phyloP scores from a whole-genome alignment of 2,329 filamentous ascomycete genomes.

The Cadophora sp. region DNA sequence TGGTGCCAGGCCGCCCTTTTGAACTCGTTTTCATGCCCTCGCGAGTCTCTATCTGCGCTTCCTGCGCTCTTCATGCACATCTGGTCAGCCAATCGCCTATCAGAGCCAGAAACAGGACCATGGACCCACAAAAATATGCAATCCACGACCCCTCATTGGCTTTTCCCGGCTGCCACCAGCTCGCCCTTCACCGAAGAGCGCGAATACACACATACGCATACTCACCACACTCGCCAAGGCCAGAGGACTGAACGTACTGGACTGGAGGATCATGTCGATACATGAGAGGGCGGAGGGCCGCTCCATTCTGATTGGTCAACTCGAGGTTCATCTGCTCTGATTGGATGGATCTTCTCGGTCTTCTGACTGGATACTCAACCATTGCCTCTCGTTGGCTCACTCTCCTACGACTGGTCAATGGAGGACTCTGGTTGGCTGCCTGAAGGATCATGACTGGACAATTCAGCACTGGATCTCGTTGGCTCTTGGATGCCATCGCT shows the following conservation, averaged over 20 bases:
- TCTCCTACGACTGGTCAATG: conserved; percentile 5
- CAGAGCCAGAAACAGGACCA: conserved; percentile 11
- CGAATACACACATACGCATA: conserved; percentile 22
- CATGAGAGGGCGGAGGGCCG: neutral
- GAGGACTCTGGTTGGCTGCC: conserved; percentile 2
- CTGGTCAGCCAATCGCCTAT: conserved; percentile 23
- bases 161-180: conserved; percentile 14
- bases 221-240: conserved; percentile 22
- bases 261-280: conserved; percentile 1
- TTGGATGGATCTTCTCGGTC: conserved; percentile 13
- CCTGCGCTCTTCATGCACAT: conserved; percentile 23
- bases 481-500: conserved; percentile 4
- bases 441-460: neutral
- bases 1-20: conserved; percentile 5
- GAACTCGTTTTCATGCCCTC: conserved; percentile 15
- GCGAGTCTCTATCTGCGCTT: conserved; percentile 5
- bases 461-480: neutral
- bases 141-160: conserved; percentile 33
- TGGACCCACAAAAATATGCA: conserved; percentile 19
- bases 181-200: conserved; percentile 28
- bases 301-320: neutral
- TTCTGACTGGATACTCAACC: neutral
- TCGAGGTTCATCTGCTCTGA: neutral
- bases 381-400: neutral
- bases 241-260: neutral